A percentile compares a stretch with the other conserved stretches of the same genome.
Evolutionary conservation across 305 asterid genomes (phyloP).

Genomic region (Euphrasia arctica): DNA sequence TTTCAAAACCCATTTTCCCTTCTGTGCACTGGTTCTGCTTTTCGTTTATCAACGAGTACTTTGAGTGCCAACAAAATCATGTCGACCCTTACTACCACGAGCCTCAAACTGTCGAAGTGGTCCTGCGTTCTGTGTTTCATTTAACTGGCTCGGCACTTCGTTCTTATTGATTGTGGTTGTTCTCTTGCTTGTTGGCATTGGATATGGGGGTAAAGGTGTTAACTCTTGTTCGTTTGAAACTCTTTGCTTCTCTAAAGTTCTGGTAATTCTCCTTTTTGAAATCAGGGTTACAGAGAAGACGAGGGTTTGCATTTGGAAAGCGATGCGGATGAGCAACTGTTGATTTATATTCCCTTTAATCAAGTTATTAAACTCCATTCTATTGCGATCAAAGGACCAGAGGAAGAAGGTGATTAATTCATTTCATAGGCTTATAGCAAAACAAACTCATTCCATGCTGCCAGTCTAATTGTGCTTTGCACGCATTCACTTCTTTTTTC

Average conservation of each 20-base stretch:
- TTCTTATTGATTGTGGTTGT: background rate
- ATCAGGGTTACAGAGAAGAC: constrained; percentile 90
- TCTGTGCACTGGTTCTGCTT: background rate
- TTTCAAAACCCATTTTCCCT: background rate
- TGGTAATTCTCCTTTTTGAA: constrained; percentile 22
- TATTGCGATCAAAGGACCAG: constrained; percentile 63
- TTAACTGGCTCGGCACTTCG: background rate
- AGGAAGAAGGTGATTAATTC: constrained; percentile 73
- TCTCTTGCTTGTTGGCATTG: background rate
- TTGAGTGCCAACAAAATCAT: background rate
- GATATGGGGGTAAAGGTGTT: background rate
- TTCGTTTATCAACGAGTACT: background rate
- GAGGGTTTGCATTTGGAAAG: constrained; percentile 83
- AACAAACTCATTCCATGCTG: constrained; percentile 7
- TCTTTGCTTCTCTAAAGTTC: background rate
- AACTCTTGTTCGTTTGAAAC: background rate
- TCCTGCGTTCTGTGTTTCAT: background rate
- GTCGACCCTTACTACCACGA: background rate
- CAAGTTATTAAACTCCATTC: constrained; percentile 90
- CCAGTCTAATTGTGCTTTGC: background rate
- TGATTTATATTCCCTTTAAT: constrained; percentile 76
- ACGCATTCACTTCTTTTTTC: background rate
- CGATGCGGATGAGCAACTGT: constrained; percentile 92
- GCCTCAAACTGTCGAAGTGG: background rate
- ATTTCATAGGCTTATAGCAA: constrained; percentile 5